Conservation (phyloP, 768 basidiomycete species). For the Daedaleopsis sinensis region DNA sequence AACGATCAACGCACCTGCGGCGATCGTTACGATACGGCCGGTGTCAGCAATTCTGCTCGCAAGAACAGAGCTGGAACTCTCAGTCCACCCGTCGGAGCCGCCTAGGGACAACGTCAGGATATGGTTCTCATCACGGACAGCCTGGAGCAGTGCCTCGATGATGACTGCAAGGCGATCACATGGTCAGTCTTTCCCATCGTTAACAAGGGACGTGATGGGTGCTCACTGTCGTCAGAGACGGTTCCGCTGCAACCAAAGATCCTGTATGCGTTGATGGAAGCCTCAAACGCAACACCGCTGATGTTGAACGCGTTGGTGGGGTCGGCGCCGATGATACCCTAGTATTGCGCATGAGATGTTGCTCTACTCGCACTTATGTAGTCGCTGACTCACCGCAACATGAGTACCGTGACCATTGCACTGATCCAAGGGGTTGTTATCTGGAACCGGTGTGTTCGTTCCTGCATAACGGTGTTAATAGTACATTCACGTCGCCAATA, state of each 20-base stretch:
- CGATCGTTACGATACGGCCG: constrained; percentile 65
- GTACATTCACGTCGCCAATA: not conserved
- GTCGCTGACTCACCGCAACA: constrained; percentile 42
- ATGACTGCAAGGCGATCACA: constrained; percentile 33
- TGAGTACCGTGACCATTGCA: constrained; percentile 54
- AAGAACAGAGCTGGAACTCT: constrained; percentile 53
- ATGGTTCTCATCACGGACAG: constrained; percentile 55
- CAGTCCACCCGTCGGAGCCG: constrained; percentile 65
- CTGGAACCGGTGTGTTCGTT: constrained; percentile 51
- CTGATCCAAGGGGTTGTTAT: constrained; percentile 55
- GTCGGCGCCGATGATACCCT: constrained; percentile 65
- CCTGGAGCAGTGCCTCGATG: constrained; percentile 54
- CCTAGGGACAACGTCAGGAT: constrained; percentile 72
- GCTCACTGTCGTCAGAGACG: constrained; percentile 54
- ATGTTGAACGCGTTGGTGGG: constrained; percentile 65
- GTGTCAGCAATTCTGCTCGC: constrained; percentile 57
- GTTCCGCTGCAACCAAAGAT: constrained; percentile 62
- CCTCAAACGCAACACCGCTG: constrained; percentile 68
- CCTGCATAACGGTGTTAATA: constrained; percentile 38
- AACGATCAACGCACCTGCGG: constrained; percentile 54
- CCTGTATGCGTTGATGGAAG: constrained; percentile 55
- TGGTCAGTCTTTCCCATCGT: too few species aligned
- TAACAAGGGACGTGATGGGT: not conserved
- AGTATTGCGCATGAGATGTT: constrained; percentile 27
- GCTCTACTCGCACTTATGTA: not conserved